Percentiles rank a stretch among this genome's conserved stretches.
Evolutionary conservation across 257 asterid species (phyloP).

Genomic region (Dorcoceras hygrometricum): DNA sequence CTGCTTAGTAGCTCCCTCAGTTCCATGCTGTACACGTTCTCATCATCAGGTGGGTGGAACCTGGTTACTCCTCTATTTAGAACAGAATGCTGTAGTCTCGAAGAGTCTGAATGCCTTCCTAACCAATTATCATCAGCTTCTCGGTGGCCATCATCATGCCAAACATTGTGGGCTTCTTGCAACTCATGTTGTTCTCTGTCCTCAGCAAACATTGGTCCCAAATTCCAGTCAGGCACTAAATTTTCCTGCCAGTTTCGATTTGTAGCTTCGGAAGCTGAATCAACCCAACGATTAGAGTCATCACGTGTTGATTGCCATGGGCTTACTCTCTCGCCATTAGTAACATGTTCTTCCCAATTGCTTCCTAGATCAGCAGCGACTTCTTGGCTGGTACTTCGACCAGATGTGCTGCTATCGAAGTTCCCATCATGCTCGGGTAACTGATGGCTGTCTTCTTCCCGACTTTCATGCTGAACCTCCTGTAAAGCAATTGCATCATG

Average conservation of each 20-base stretch:
- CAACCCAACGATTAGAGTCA: constrained; percentile 43
- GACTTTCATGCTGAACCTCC: constrained; percentile 54
- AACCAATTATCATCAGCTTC: constrained; percentile 65
- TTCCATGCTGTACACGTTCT: not conserved
- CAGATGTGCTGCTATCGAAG: constrained; percentile 31
- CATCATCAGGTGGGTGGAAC: not conserved
- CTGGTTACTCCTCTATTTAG: not conserved
- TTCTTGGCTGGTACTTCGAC: not conserved
- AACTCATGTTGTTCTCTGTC: constrained; percentile 33
- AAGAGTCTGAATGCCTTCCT: constrained; percentile 33
- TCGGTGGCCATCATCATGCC: constrained; percentile 52
- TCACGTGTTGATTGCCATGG: constrained; percentile 31
- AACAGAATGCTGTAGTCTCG: not conserved
- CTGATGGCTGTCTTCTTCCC: constrained; percentile 39
- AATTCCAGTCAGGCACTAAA: constrained; percentile 37
- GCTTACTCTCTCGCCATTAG: constrained; percentile 45
- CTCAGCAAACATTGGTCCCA: constrained; percentile 37
- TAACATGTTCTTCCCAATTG: constrained; percentile 42
- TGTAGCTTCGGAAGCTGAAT: constrained; percentile 34
- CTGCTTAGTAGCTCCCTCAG: not conserved
- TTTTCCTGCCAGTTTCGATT: constrained; percentile 49
- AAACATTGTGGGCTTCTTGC: constrained; percentile 40
- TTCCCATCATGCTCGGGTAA: constrained; percentile 33
- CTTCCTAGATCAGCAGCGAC: constrained; percentile 40
- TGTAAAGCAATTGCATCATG: constrained; percentile 39